phyloP scores from a whole-genome alignment of 495 filamentous ascomycete species.

The Hypoxylon lienhwacheense region DNA sequence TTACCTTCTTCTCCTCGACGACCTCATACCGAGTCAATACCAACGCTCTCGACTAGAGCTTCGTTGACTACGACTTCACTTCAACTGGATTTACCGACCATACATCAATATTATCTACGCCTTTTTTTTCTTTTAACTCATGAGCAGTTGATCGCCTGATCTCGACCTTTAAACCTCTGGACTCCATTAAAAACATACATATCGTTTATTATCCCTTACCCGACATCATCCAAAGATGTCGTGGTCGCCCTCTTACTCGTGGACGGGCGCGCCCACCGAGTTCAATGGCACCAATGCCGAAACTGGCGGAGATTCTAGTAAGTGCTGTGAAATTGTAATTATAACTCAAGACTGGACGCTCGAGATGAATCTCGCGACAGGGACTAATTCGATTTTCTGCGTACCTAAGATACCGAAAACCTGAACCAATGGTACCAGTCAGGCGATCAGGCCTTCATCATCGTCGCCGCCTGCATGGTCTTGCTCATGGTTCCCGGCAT shows the following conservation, averaged over 20 bases:
- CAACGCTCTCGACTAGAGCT: no score
- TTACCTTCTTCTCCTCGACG: no score
- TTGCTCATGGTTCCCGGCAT: slow-evolving; percentile 93
- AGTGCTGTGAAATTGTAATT: slow-evolving; percentile 43
- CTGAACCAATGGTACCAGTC: slow-evolving; percentile 81
- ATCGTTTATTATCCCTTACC: neutral
- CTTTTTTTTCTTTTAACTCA: no score
- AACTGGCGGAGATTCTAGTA: slow-evolving; percentile 81
- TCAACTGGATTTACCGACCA: no score
- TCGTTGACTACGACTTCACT: no score
- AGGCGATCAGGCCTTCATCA: slow-evolving; percentile 78
- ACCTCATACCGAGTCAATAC: no score
- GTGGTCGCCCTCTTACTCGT: slow-evolving; percentile 62
- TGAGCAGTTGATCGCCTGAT: no score
- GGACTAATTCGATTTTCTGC: slow-evolving; percentile 16
- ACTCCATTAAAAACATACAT: no score
- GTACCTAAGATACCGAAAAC: slow-evolving; percentile 63
- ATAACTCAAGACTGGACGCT: no score
- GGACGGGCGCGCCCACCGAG: slow-evolving; percentile 71
- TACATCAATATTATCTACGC: no score
- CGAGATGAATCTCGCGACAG: slow-evolving; percentile 2
- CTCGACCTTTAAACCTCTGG: slow-evolving; percentile 1
- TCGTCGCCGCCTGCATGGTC: slow-evolving; percentile 92
- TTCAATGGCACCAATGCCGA: slow-evolving; percentile 76
- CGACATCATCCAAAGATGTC: slow-evolving; percentile 54